Evolutionary conservation across 441 rosid species (phyloP).

Genomic region (Mallotus japonicus): DNA sequence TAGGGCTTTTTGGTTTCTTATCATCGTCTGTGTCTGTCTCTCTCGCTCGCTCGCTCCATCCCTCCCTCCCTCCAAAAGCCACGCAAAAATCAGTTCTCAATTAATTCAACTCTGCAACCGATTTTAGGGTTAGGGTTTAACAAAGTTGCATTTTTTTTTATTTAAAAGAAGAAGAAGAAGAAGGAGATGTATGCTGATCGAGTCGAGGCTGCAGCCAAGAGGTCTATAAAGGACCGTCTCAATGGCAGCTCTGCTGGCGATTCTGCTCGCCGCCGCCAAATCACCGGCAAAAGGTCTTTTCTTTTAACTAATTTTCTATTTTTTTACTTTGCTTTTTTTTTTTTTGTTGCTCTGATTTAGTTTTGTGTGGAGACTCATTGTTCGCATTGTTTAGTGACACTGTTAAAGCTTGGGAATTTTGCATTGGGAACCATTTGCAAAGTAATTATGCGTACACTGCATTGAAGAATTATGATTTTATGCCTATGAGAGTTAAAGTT

Average conservation of each 20-base stretch:
- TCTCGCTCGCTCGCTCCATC: no score
- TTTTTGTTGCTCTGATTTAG: not conserved
- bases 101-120: no score
- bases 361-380: conserved; percentile 10
- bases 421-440: no score
- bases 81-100: no score
- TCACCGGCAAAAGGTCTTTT: conserved; percentile 80
- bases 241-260: conserved; percentile 50
- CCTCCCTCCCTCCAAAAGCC: no score
- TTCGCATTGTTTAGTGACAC: not conserved
- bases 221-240: conserved; percentile 72
- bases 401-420: no score
- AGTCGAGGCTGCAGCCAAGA: conserved; percentile 57
- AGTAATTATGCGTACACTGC: no score
- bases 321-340: not conserved
- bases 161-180: not conserved
- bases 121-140: conserved; percentile 23
- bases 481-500: no score
- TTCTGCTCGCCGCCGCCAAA: conserved; percentile 52
- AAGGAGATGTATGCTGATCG: conserved; percentile 85
- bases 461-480: no score
- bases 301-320: not conserved
- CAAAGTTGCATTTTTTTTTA: not conserved
- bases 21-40: no score
- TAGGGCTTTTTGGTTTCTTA: no score